Conservation (phyloP, 164 flowering plant species). For the Aristolochia contorta region DNA sequence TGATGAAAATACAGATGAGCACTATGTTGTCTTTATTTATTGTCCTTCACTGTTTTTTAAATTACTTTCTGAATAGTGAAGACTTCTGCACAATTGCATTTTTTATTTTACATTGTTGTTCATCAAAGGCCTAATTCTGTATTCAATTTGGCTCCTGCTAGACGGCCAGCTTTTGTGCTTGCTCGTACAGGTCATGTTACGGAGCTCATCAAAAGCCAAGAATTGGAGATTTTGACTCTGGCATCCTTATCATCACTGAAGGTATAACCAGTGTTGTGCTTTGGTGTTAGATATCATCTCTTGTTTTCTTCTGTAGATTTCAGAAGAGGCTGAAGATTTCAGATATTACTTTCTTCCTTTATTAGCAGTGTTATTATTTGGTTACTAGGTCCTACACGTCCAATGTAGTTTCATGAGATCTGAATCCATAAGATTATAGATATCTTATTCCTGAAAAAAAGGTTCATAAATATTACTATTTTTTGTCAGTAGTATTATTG, state of each 20-base stretch:
- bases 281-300: background rate
- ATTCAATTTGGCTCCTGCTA: conserved; percentile 14
- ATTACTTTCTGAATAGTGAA: too few relatives aligned
- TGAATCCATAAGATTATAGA: too few relatives aligned
- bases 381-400: background rate
- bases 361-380: background rate
- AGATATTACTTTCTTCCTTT: background rate
- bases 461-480: too few relatives aligned
- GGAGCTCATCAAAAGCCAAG: conserved; percentile 31
- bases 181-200: conserved; percentile 38
- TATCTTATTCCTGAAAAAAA: too few relatives aligned
- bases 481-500: too few relatives aligned
- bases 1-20: too few relatives aligned
- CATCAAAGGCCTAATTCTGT: background rate
- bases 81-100: too few relatives aligned
- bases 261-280: conserved; percentile 23
- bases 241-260: conserved; percentile 64
- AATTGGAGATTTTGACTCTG: conserved; percentile 69
- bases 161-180: conserved; percentile 67
- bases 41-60: too few relatives aligned
- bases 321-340: background rate
- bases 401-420: too few relatives aligned
- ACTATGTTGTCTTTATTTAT: too few relatives aligned
- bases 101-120: too few relatives aligned
- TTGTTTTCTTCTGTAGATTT: too few relatives aligned